phyloP scores from a whole-genome alignment of 1,284 basidiomycete genomes.

The Gomphus bonarii region DNA sequence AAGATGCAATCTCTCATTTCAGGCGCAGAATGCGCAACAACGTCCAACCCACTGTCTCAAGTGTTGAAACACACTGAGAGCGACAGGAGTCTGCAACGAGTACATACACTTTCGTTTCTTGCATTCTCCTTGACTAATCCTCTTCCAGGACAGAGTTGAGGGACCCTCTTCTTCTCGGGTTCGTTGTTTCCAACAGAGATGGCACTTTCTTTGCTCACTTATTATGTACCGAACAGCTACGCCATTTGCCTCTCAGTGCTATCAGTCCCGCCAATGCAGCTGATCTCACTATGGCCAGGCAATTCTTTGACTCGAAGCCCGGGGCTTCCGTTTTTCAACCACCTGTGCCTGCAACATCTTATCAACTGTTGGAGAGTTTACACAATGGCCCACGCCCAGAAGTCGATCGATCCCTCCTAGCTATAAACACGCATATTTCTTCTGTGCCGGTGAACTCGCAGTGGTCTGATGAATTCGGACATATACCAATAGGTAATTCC shows the following conservation, averaged over 20 bases:
- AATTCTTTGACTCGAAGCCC: constrained; percentile 52
- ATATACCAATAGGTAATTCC: neutral
- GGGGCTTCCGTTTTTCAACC: neutral
- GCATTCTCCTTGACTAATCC: constrained; percentile 3
- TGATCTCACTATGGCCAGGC: constrained; percentile 64
- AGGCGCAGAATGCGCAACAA: constrained; percentile 82
- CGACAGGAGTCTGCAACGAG: constrained; percentile 83
- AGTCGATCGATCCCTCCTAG: neutral
- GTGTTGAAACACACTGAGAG: constrained; percentile 88
- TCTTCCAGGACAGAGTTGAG: constrained; percentile 53
- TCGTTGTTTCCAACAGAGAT: constrained; percentile 16
- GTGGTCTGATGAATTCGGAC: constrained; percentile 10
- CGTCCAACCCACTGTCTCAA: constrained; percentile 81
- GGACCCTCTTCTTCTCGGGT: constrained; percentile 65
- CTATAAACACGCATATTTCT: neutral
- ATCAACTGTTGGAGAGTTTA: neutral
- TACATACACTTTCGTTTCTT: constrained; percentile 23
- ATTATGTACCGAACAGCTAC: constrained; percentile 36
- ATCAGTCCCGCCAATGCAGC: constrained; percentile 40
- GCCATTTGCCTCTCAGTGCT: constrained; percentile 54
- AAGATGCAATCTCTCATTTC: constrained; percentile 54
- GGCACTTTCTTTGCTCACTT: neutral
- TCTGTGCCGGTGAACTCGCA: neutral
- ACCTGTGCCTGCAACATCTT: neutral
- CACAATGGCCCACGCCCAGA: neutral